Evolutionary conservation across 345 rosid species (phyloP), one percentile per base, ranked within the genome.

Genomic region (Gossypium sturtianum): DNA sequence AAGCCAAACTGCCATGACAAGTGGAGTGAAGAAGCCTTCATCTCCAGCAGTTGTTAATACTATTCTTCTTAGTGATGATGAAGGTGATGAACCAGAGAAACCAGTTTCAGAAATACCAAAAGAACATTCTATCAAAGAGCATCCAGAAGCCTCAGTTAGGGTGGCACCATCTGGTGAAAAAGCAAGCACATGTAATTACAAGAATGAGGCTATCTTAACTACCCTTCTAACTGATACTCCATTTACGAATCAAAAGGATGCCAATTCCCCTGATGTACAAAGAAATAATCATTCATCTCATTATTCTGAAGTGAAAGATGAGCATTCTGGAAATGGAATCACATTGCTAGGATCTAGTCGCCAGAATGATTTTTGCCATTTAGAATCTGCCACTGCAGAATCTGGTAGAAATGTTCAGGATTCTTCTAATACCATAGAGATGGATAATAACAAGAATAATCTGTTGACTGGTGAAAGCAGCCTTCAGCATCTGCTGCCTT

Each of bases 21-120:
- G 65, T 74, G 82, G 76, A 79, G 78, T 73, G 63, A 77, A 80
- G 78, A 87, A 82, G 66, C 63, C 78, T 71, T 77, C 83, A 51
- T 78, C 52, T 74, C 76, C 75, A 54, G 76, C 53, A 70, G 79
- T 82, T 27, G 80, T 81, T 74, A 77, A 84, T 77, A 75, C 90
- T 73, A 89, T 96, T 76, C 81, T 85, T 73, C 89, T 90, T 62
- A 94, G 97, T 65, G 97, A 91, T 73, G 99, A 96, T 74, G 97
- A 96, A 79, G 89, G 79, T 66, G 83, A 83, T 64, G 90, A 80
- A 74, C 79, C 81, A 47, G 68, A 79, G 82, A 89, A 83, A 80
- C 78, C 79, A 76, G 75, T 66, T 82, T 75, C 73, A 23, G 80
- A 76, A 82, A 74, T 63, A 76, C 76, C 74, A 70, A 80, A 76